Evolutionary conservation across 2,329 filamentous ascomycete genomes (phyloP).

Genomic region (Arthrinium phaeospermum): DNA sequence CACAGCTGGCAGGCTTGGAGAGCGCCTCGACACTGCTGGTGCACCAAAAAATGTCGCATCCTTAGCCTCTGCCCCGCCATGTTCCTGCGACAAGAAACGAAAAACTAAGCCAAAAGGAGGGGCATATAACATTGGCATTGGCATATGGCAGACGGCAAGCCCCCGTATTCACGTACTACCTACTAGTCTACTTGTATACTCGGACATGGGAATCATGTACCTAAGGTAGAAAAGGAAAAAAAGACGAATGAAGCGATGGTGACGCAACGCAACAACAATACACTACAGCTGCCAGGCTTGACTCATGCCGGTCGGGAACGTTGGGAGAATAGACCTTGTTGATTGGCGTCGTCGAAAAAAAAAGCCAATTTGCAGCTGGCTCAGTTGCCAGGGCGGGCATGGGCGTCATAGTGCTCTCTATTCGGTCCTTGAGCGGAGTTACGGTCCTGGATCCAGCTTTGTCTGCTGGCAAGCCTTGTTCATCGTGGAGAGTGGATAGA

Average conservation of each 20-base stretch:
- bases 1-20: neutral
- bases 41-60: constrained; percentile 20
- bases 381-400: constrained; percentile 3
- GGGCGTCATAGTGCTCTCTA: constrained; percentile 5
- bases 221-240: neutral
- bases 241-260: neutral
- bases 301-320: constrained; percentile 9
- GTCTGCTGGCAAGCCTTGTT: constrained; percentile 13
- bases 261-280: neutral
- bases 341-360: constrained; percentile 2
- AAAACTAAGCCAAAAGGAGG: constrained; percentile 2
- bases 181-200: too few species aligned
- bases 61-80: constrained; percentile 17
- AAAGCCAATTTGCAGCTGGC: constrained; percentile 13
- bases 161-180: neutral
- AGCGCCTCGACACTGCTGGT: constrained; percentile 15
- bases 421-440: constrained; percentile 19
- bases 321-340: constrained; percentile 5
- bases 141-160: neutral
- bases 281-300: neutral
- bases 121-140: neutral
- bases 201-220: neutral
- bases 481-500: constrained; percentile 10
- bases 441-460: constrained; percentile 15
- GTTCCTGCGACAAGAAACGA: neutral